Conservation (phyloP, 1,284 basidiomycete genomes). For the Cryptococcus sp. region DNA sequence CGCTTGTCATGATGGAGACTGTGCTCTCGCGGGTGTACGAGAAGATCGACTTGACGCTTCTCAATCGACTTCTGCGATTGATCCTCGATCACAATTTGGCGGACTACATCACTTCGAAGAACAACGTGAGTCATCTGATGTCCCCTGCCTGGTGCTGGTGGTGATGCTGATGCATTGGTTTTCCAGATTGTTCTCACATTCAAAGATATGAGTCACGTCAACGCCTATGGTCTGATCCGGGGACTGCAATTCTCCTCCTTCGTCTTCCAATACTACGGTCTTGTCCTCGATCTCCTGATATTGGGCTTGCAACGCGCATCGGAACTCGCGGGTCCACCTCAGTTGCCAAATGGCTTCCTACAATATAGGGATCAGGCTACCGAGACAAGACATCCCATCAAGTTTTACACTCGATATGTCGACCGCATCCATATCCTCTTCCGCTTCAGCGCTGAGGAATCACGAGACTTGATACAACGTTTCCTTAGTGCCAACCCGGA, state of each 20-base stretch:
- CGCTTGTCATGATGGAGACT: slow-evolving; percentile 96
- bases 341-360: slow-evolving; percentile 93
- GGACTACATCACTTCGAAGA: slow-evolving; percentile 97
- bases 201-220: slow-evolving; percentile 66
- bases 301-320: slow-evolving; percentile 90
- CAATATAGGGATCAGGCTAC: slow-evolving; percentile 91
- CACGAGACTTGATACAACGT: slow-evolving; percentile 94
- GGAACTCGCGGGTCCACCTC: slow-evolving; percentile 94
- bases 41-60: slow-evolving; percentile 91
- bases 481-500: slow-evolving; percentile 96
- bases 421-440: slow-evolving; percentile 93
- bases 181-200: slow-evolving; percentile 74
- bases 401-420: slow-evolving; percentile 92
- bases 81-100: slow-evolving; percentile 97
- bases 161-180: slow-evolving; percentile 60
- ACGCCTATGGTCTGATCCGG: slow-evolving; percentile 73
- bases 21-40: slow-evolving; percentile 94
- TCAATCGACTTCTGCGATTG: slow-evolving; percentile 88
- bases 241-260: slow-evolving; percentile 95
- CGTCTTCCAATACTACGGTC: slow-evolving; percentile 95
- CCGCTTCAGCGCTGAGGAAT: slow-evolving; percentile 97
- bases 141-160: slow-evolving; percentile 79
- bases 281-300: slow-evolving; percentile 87
- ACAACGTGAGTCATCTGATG: slow-evolving; percentile 59
- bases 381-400: slow-evolving; percentile 90